Percentiles rank a stretch among this genome's conserved stretches.
phyloP scores from a whole-genome alignment of 1,284 basidiomycete genomes.

The Cerioporus squamosus region DNA sequence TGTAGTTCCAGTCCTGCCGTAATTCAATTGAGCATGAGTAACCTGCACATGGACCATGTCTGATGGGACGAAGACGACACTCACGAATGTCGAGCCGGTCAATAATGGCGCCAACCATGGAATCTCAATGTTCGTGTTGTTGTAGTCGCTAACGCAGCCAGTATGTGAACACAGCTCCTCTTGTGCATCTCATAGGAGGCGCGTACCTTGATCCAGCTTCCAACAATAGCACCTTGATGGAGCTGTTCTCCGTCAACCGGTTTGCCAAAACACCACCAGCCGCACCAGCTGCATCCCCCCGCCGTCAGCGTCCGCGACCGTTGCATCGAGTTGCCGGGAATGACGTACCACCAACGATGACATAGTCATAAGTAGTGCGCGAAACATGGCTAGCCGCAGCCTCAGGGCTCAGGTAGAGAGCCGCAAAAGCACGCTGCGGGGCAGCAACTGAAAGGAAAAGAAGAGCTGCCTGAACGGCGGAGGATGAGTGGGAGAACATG shows the following conservation, averaged over 20 bases:
- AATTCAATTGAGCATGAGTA: too few species aligned
- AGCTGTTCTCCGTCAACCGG: constrained; percentile 59
- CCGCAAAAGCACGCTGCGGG: background rate
- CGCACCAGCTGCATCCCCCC: background rate
- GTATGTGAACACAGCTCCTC: too few species aligned
- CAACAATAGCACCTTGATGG: constrained; percentile 54
- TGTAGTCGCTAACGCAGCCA: constrained; percentile 2
- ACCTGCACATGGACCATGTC: background rate
- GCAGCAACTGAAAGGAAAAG: background rate
- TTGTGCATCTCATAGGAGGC: too few species aligned
- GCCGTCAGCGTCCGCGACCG: background rate
- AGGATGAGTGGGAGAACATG: background rate
- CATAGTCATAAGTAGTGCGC: constrained; percentile 1
- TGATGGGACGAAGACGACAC: background rate
- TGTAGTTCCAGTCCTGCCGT: constrained; percentile 29
- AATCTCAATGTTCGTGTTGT: constrained; percentile 5
- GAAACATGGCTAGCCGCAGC: background rate
- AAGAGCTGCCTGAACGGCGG: background rate
- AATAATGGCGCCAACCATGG: constrained; percentile 7
- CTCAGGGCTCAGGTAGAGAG: background rate
- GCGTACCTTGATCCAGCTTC: constrained; percentile 49
- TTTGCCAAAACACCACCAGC: constrained; percentile 7
- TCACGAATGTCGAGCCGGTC: constrained; percentile 2
- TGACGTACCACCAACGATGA: background rate
- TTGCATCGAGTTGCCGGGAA: background rate